phyloP scores from a whole-genome alignment of 148 eudicot genomes.

The Rhododendron mucronatum region DNA sequence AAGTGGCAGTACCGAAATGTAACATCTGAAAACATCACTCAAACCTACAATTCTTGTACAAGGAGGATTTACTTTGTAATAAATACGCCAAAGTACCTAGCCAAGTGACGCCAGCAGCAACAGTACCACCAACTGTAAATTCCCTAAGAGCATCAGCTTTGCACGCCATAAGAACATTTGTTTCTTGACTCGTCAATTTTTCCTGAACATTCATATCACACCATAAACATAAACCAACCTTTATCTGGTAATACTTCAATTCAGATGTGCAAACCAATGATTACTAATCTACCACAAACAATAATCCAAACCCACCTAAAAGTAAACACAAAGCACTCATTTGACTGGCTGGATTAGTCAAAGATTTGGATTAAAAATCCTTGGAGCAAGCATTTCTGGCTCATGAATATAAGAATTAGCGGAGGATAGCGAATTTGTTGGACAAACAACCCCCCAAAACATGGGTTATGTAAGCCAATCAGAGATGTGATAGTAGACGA shows the following conservation, averaged over 20 bases:
- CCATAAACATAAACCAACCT: neutral
- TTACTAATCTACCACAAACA: neutral
- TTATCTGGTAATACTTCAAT: neutral
- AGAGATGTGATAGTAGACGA: neutral
- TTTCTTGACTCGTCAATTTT: slow-evolving; percentile 39
- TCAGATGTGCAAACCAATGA: neutral
- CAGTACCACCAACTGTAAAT: slow-evolving; percentile 28
- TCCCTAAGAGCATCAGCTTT: slow-evolving; percentile 32
- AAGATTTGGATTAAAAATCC: neutral
- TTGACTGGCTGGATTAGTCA: neutral
- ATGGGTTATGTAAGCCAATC: neutral
- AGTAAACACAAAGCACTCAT: neutral
- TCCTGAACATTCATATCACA: slow-evolving; percentile 18
- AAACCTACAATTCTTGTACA: neutral
- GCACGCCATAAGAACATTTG: slow-evolving; percentile 27
- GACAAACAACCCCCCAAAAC: neutral
- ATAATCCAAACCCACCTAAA: neutral
- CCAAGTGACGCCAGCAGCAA: slow-evolving; percentile 31
- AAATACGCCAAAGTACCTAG: slow-evolving; percentile 28
- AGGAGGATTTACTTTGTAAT: neutral
- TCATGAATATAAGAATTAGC: neutral
- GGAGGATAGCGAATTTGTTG: neutral
- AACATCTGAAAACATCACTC: neutral
- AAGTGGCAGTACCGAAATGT: neutral
- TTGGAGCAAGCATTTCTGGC: neutral